phyloP scores from a whole-genome alignment of 108 stramenopile species.

The Pseudonitzschia pungens region DNA sequence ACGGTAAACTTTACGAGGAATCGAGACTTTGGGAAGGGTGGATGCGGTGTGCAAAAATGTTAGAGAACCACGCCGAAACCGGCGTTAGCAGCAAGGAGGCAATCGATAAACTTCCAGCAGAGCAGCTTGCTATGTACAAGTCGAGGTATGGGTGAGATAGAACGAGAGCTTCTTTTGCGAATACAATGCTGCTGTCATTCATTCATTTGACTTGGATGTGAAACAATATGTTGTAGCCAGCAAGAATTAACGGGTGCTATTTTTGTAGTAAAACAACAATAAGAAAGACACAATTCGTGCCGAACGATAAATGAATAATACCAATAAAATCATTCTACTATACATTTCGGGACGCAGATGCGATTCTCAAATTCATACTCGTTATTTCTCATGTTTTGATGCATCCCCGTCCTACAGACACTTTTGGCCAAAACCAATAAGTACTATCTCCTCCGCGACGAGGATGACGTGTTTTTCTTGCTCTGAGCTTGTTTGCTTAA shows the following conservation, averaged over 20 bases:
- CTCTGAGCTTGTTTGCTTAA: constrained; percentile 3
- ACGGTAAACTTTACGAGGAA: constrained; percentile 78
- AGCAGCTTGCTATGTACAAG: constrained; percentile 66
- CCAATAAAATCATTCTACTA: neutral
- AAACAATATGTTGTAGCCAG: too few species aligned
- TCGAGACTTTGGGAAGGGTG: constrained; percentile 86
- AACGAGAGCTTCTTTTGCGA: too few species aligned
- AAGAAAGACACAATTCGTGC: too few species aligned
- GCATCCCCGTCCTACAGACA: neutral
- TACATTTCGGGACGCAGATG: neutral
- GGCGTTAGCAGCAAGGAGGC: constrained; percentile 72
- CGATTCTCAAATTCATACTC: neutral
- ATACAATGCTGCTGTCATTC: too few species aligned
- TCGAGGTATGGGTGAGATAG: constrained; percentile 48
- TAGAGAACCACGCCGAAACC: constrained; percentile 63
- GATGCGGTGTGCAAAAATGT: constrained; percentile 90
- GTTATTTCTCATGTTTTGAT: neutral
- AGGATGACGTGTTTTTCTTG: neutral
- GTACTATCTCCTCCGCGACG: constrained; percentile 1
- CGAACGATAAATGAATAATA: too few species aligned
- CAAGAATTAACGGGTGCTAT: too few species aligned
- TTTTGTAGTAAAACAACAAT: too few species aligned
- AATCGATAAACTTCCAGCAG: constrained; percentile 67
- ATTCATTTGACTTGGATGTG: too few species aligned
- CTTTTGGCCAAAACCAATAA: neutral